phyloP scores from a whole-genome alignment of 257 asterid genomes.

The Avicennia marina region DNA sequence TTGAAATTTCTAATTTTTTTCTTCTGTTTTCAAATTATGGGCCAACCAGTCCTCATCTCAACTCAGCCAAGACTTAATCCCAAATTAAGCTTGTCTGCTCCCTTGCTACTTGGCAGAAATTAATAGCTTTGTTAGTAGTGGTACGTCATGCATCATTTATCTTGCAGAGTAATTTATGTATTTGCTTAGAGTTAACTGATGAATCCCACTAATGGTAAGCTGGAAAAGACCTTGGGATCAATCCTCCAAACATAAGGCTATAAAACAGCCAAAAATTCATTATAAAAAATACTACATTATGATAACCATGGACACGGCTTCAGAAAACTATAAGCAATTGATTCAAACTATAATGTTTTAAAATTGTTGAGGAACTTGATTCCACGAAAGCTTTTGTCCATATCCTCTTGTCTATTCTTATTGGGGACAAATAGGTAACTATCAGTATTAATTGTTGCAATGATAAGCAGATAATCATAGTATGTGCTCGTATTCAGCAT shows the following conservation, averaged over 20 bases:
- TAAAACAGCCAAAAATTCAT: neutral
- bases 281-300: neutral
- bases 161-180: neutral
- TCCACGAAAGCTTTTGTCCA: neutral
- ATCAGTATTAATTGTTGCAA: neutral
- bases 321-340: neutral
- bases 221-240: constrained; percentile 4
- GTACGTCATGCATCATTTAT: neutral
- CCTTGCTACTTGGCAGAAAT: neutral
- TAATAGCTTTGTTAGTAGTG: neutral
- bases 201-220: constrained; percentile 5
- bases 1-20: neutral
- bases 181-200: neutral
- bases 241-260: neutral
- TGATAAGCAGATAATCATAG: constrained; percentile 9
- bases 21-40: neutral
- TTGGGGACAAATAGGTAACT: constrained; percentile 1
- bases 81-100: neutral
- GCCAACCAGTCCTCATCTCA: neutral
- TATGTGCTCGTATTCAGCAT: neutral
- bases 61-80: constrained; percentile 1
- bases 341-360: neutral
- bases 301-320: neutral
- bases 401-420: neutral
- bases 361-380: neutral